These are phyloP conservation scores for Colletotrichum spaethianum DNA, from an alignment of 2,329 filamentous ascomycete species.

Conservation along the genomic window DNA sequence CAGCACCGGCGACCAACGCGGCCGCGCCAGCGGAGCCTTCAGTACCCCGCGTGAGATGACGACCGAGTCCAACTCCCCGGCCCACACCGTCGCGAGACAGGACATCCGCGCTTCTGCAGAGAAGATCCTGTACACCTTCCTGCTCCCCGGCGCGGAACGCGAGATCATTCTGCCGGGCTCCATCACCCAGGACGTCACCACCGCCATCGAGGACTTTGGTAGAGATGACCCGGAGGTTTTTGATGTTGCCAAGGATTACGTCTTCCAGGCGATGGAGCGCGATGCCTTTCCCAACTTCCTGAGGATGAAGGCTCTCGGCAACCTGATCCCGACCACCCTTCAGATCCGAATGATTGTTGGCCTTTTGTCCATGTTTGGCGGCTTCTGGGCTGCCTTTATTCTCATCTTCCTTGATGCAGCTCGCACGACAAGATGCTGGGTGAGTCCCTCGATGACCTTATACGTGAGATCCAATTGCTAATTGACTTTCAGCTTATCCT, in stretches of 20 bases:
- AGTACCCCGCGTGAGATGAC: constrained; percentile 74
- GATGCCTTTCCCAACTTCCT: constrained; percentile 99
- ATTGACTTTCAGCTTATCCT: constrained; percentile 72
- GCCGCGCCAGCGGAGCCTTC: constrained; percentile 68
- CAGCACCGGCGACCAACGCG: constrained; percentile 59
- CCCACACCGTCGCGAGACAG: constrained; percentile 86
- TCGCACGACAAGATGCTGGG: constrained; percentile 84
- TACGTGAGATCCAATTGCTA: constrained; percentile 20
- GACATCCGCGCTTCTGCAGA: constrained; percentile 95
- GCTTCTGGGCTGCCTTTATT: constrained; percentile 93
- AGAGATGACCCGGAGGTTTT: constrained; percentile 98
- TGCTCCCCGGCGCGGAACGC: constrained; percentile 94
- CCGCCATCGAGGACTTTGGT: constrained; percentile 89
- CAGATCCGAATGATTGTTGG: constrained; percentile 89
- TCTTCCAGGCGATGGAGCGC: constrained; percentile 99
- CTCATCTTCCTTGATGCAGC: constrained; percentile 91
- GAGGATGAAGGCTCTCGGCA: constrained; percentile 93
- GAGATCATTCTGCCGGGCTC: constrained; percentile 94
- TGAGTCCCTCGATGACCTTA: constrained; percentile 61
- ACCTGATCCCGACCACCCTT: constrained; percentile 92
- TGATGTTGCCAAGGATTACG: constrained; percentile 97
- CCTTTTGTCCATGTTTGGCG: constrained; percentile 88
- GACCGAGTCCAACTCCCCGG: constrained; percentile 85
- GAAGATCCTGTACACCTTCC: constrained; percentile 98
- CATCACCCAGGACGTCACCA: constrained; percentile 88